Conservation (phyloP, 75 land plant species). For the Picea sitchensis region DNA sequence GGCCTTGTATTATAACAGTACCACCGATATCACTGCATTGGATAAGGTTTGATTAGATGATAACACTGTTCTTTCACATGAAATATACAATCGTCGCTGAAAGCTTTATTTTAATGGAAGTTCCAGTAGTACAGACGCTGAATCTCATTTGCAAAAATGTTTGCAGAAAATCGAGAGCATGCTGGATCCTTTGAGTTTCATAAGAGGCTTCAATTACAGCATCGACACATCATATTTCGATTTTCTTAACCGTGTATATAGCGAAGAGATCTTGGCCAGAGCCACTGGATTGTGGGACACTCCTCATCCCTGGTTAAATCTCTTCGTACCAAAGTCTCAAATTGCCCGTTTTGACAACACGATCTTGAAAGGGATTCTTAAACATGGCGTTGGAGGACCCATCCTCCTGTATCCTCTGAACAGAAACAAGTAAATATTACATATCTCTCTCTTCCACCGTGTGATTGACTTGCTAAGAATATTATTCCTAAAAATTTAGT, state of each 20-base stretch:
- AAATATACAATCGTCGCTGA: no score
- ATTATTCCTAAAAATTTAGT: neutral
- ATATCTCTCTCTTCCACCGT: neutral
- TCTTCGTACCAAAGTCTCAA: slow-evolving; percentile 51
- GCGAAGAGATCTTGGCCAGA: slow-evolving; percentile 49
- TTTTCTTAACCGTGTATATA: slow-evolving; percentile 58
- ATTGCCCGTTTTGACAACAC: slow-evolving; percentile 47
- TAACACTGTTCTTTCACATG: no score
- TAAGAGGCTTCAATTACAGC: slow-evolving; percentile 37
- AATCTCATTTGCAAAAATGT: neutral
- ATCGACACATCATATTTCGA: slow-evolving; percentile 58
- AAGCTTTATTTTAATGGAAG: no score
- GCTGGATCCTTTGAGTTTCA: slow-evolving; percentile 37
- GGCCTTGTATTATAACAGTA: slow-evolving; percentile 39
- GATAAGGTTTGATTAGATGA: slow-evolving; percentile 23
- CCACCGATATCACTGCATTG: slow-evolving; percentile 15
- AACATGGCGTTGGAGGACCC: slow-evolving; percentile 65
- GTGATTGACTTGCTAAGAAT: neutral
- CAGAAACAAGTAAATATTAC: slow-evolving; percentile 48
- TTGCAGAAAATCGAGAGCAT: slow-evolving; percentile 33
- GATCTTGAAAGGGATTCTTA: slow-evolving; percentile 48
- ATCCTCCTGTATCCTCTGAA: slow-evolving; percentile 59
- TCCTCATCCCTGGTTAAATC: slow-evolving; percentile 81
- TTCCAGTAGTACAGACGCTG: neutral
- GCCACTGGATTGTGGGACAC: slow-evolving; percentile 59